Conservation (phyloP, 192 early-diverging fungal genomes). For the Chytriomyces sp. region DNA sequence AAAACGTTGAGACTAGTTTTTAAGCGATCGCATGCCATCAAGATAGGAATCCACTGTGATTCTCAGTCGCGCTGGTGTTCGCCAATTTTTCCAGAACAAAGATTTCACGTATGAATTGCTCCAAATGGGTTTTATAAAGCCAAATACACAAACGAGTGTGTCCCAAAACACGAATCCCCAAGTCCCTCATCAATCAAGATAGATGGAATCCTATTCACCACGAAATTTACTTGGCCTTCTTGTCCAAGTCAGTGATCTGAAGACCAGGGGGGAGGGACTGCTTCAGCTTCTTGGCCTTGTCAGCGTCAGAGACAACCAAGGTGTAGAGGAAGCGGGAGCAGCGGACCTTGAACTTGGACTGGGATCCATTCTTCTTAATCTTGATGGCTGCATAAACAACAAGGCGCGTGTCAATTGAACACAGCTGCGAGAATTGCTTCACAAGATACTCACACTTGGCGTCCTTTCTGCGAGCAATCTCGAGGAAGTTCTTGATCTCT, state of each 20-base stretch:
- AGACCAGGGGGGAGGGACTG: slow-evolving; percentile 92
- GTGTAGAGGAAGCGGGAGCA: slow-evolving; percentile 99
- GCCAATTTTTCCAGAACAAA: too few species aligned
- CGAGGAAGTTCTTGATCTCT: slow-evolving; percentile 98
- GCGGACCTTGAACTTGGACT: slow-evolving; percentile 99
- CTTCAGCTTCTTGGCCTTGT: slow-evolving; percentile 95
- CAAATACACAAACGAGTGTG: too few species aligned
- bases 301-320: slow-evolving; percentile 87
- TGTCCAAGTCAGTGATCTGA: slow-evolving; percentile 31
- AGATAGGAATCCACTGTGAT: too few species aligned
- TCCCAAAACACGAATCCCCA: too few species aligned
- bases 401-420: slow-evolving; percentile 27
- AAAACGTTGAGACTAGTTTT: too few species aligned
- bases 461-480: slow-evolving; percentile 94
- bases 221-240: slow-evolving; percentile 23
- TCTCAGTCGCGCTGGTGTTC: too few species aligned
- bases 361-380: slow-evolving; percentile 92
- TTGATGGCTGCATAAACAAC: slow-evolving; percentile 62
- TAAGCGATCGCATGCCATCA: too few species aligned
- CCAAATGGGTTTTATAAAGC: too few species aligned
- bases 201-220: too few species aligned
- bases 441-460: slow-evolving; percentile 70
- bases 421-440: neutral
- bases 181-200: too few species aligned
- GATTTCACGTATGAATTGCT: too few species aligned